phyloP scores from a whole-genome alignment of 495 filamentous ascomycete genomes.

The Neurospora hispaniola region DNA sequence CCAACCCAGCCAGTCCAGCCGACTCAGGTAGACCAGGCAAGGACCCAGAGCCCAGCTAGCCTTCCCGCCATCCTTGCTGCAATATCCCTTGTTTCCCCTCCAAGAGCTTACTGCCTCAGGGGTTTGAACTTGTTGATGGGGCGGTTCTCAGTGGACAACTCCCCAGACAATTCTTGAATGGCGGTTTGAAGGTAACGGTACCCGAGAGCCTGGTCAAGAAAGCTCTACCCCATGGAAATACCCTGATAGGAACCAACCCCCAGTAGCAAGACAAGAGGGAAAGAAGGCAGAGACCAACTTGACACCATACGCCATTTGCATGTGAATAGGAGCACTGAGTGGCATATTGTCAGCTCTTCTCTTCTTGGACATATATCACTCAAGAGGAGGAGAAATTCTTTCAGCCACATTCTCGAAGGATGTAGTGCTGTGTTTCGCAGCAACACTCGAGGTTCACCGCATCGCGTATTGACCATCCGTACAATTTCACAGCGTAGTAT shows the following conservation, averaged over 20 bases:
- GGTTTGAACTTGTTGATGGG: background rate
- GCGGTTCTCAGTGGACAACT: background rate
- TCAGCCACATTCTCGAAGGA: constrained; percentile 1
- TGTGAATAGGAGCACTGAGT: background rate
- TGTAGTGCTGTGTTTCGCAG: background rate
- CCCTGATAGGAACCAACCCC: background rate
- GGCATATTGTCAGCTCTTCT: background rate
- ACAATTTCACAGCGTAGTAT: constrained; percentile 11
- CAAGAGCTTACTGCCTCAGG: constrained; percentile 6
- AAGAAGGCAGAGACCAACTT: background rate
- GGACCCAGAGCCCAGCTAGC: constrained; percentile 1
- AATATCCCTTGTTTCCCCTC: constrained; percentile 12
- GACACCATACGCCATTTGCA: background rate
- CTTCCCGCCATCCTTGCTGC: constrained; percentile 14
- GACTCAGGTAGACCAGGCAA: constrained; percentile 3
- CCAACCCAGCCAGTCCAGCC: constrained; percentile 1
- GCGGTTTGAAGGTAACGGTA: constrained; percentile 10
- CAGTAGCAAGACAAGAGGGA: background rate
- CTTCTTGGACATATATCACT: background rate
- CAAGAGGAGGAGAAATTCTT: background rate
- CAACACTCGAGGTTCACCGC: background rate
- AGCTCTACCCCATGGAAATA: constrained; percentile 5
- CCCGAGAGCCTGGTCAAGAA: constrained; percentile 8
- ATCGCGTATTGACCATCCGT: constrained; percentile 1
- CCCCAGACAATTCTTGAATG: background rate